These are phyloP conservation scores for Coemansia sp. DNA, from an alignment of 192 early-diverging fungal species.

Conservation along the genomic window DNA sequence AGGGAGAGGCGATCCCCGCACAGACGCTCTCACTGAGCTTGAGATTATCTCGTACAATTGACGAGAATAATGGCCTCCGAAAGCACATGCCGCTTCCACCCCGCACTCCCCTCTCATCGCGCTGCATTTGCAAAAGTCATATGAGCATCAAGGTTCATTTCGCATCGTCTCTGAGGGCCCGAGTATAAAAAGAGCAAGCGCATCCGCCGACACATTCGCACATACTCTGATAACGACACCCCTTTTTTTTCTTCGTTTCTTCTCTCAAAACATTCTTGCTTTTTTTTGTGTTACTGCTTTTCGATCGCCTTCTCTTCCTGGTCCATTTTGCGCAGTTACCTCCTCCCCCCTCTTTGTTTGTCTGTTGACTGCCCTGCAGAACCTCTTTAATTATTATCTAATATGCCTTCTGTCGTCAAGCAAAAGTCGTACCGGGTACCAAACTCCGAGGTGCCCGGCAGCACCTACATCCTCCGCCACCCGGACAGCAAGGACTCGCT, in stretches of 20 bases:
- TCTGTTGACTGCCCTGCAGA: neutral
- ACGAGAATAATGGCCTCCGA: neutral
- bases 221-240: neutral
- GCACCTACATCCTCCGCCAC: conserved; percentile 52
- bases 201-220: neutral
- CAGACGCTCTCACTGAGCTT: neutral
- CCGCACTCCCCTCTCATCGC: neutral
- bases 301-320: no score
- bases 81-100: neutral
- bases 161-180: neutral
- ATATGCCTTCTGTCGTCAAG: conserved; percentile 21
- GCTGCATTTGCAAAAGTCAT: neutral
- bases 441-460: conserved; percentile 48
- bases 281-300: conserved; percentile 7
- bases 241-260: neutral
- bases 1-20: neutral
- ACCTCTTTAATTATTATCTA: neutral
- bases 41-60: neutral
- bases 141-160: neutral
- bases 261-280: neutral
- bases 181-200: neutral
- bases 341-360: neutral
- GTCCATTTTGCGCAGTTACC: no score
- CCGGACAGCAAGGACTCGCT: conserved; percentile 42
- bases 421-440: conserved; percentile 55